Conservation (phyloP, 2,329 filamentous ascomycete species). For the Ophiostoma montium region DNA sequence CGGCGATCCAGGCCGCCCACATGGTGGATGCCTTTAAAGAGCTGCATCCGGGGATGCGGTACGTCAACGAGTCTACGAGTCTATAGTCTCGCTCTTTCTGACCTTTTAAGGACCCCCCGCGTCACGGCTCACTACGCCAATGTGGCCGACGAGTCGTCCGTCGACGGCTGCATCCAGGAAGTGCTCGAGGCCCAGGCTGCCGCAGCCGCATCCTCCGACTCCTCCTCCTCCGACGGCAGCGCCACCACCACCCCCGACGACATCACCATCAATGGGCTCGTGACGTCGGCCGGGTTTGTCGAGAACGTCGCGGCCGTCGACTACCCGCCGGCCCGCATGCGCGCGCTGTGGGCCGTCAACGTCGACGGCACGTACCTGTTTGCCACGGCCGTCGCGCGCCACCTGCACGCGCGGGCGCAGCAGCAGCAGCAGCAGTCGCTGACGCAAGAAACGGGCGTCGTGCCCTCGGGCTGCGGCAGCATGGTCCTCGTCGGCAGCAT, state of each 20-base stretch:
- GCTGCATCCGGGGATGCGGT: slow-evolving; percentile 66
- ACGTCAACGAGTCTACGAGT: too few relatives aligned
- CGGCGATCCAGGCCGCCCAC: slow-evolving; percentile 57
- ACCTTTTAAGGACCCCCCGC: slow-evolving; percentile 40
- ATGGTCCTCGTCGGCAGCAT: slow-evolving; percentile 95
- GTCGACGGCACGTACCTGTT: slow-evolving; percentile 88
- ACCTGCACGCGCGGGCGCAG: slow-evolving; percentile 57
- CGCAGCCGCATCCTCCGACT: too few relatives aligned
- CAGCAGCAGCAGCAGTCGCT: slow-evolving; percentile 22
- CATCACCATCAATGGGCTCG: slow-evolving; percentile 69
- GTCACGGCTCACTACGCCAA: slow-evolving; percentile 86
- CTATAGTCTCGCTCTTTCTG: not conserved
- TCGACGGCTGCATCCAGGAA: slow-evolving; percentile 57
- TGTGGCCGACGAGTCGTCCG: slow-evolving; percentile 67
- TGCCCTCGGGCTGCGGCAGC: slow-evolving; percentile 46
- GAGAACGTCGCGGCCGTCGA: slow-evolving; percentile 88
- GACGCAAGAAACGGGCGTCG: slow-evolving; percentile 35
- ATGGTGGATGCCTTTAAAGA: slow-evolving; percentile 62
- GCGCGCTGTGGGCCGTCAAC: slow-evolving; percentile 90
- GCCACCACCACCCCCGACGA: not conserved
- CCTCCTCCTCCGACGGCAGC: not conserved
- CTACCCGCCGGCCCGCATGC: slow-evolving; percentile 81
- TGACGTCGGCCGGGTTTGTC: slow-evolving; percentile 92
- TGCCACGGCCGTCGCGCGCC: slow-evolving; percentile 69
- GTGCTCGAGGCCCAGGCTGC: slow-evolving; percentile 46